A percentile compares a stretch with the other conserved stretches of the same genome.
phyloP scores from a whole-genome alignment of 2,329 filamentous ascomycete genomes.

The Penicillium sclerotigenum region DNA sequence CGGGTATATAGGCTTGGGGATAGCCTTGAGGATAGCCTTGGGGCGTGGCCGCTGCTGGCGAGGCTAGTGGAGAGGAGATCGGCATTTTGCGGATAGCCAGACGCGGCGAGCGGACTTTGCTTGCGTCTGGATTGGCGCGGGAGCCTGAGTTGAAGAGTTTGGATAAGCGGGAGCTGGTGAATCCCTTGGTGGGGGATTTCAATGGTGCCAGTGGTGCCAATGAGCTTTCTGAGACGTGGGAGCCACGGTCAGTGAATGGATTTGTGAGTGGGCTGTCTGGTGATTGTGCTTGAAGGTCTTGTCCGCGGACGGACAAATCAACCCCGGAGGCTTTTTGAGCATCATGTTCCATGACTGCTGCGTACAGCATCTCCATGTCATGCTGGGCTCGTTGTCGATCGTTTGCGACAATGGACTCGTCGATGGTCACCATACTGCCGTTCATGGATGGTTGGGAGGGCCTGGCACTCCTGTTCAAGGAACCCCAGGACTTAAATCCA shows the following conservation, averaged over 20 bases:
- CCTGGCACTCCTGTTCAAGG: constrained; percentile 26
- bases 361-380: constrained; percentile 88
- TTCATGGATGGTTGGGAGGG: constrained; percentile 46
- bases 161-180: constrained; percentile 36
- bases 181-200: constrained; percentile 28
- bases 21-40: no score
- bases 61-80: constrained; percentile 55
- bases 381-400: constrained; percentile 73
- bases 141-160: constrained; percentile 42
- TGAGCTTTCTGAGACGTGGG: constrained; percentile 25
- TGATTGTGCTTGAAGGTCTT: constrained; percentile 18
- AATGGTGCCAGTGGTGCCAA: constrained; percentile 8
- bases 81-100: constrained; percentile 52
- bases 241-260: constrained; percentile 31
- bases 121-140: constrained; percentile 38
- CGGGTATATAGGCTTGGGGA: constrained; percentile 46
- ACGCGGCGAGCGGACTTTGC: constrained; percentile 45
- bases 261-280: constrained; percentile 27
- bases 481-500: constrained; percentile 39
- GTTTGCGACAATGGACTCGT: constrained; percentile 69
- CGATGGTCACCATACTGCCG: constrained; percentile 68
- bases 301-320: constrained; percentile 17
- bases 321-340: constrained; percentile 43
- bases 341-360: constrained; percentile 87
- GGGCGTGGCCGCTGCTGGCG: constrained; percentile 43